Evolutionary conservation across 306 rosid species (phyloP), one percentile per base, ranked within the genome.

Genomic region (Fragaria iinumae): DNA sequence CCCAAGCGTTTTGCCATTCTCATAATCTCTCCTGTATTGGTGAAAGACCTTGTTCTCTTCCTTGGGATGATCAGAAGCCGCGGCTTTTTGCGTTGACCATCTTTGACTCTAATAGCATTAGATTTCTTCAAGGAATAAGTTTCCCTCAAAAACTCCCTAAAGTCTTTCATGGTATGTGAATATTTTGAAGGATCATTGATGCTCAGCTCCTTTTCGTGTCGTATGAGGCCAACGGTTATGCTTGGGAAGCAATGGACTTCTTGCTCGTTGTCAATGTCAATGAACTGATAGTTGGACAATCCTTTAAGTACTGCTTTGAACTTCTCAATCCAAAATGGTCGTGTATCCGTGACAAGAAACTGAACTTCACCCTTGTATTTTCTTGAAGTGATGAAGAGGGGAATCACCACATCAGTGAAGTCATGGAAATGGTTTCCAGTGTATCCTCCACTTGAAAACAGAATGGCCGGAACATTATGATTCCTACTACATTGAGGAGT

Each of bases 391-490:
- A 91, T 77, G 69, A 86, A 93, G 38, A 93, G 73, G 3, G 98
- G 98, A 76, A 93, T 80, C 23, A 93, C 16, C 69, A 89, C 76
- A 71, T 93, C 98, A 11, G 90, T 81, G 86, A 90, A 90, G 48
- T 93, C 98, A 72, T 93, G 98, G 77, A 91, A 93, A 82, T 91
- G 91, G 87, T 93, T 93, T 38, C 97, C 97, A 14, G 80, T 64
- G 71, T 91, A 93, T 53, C 98, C 98, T 72, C 87, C 88, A 38
- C 52, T 74, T 3, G 98, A 93, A 79, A 93, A 93, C 72, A 93
- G 39, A 5, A 93, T 74, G 66, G 91, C 96, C 20, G 97, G 93
- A 76, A 89, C 83, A 27, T 71, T 82, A 64, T 91, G 96, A 41
- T 70, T 78, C 82, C 77, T 55, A 38, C 79, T 78, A 78, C 98